Evolutionary conservation across 257 asterid genomes (phyloP).

Genomic region (Buddleja alternifolia): DNA sequence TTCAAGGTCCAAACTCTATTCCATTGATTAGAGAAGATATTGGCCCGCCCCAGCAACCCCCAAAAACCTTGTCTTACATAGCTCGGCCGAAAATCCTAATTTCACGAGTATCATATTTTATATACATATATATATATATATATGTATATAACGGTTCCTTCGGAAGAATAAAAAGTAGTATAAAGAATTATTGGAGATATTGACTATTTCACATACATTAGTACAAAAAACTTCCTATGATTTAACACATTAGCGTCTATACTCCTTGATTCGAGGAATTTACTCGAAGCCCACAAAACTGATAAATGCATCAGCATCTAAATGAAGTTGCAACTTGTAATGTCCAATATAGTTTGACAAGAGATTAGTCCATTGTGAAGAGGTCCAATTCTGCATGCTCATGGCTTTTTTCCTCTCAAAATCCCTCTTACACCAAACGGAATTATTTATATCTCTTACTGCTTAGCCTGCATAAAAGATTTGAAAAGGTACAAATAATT

Average conservation of each 20-base stretch:
- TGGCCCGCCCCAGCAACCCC: too few species aligned
- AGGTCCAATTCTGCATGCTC: not conserved
- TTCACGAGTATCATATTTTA: too few species aligned
- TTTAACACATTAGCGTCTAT: not conserved
- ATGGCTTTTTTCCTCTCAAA: not conserved
- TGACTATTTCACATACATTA: too few species aligned
- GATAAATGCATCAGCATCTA: not conserved
- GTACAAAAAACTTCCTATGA: conserved; percentile 5
- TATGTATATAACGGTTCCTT: too few species aligned
- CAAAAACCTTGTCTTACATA: too few species aligned
- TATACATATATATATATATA: too few species aligned
- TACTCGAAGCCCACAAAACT: conserved; percentile 1
- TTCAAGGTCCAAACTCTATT: too few species aligned
- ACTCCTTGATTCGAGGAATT: not conserved
- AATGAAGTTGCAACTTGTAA: conserved; percentile 8
- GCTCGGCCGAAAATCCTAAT: too few species aligned
- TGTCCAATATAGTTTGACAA: conserved; percentile 16
- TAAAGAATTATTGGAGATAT: too few species aligned
- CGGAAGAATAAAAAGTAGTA: too few species aligned
- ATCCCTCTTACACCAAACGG: not conserved
- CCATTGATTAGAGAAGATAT: too few species aligned
- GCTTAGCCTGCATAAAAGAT: conserved; percentile 39
- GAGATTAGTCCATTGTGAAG: conserved; percentile 20
- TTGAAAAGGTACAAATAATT: not conserved
- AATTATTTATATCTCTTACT: conserved; percentile 14